Base-by-base conservation (phyloP, 1,284 basidiomycete species). In the Fomes fomentarius region DNA sequence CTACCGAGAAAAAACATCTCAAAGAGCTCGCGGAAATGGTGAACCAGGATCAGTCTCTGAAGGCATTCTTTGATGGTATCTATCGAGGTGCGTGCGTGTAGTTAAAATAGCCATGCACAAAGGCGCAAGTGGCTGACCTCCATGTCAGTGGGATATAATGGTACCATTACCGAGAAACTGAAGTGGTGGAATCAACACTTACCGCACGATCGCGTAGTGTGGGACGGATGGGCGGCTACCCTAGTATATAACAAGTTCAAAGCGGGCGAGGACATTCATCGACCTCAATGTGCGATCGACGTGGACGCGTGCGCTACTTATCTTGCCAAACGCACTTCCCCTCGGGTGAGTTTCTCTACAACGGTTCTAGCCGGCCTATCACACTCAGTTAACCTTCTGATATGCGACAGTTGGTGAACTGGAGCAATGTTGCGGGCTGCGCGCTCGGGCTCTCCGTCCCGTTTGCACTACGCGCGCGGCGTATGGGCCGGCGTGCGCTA, bases 391-490 rank as follows among this genome's bases (percentile, higher is more conserved):
- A 4, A 24, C 12, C 31, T 3, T 14, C 44, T 11, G 14, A 4
- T n/a, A 4, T 11, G 2, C 3, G 11, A 17, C n/a, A 49, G 47
- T 12, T 10, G 30, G 30, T 2, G 26, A 12, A 12, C 21, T 21
- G 14, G 11, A 19, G 38, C 38, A 9, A 39, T 21, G 10, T 10
- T 15, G 31, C n/a, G n/a, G n/a, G n/a, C n/a, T 9, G 34, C 17
- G 35, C 19, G 26, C 15, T 31, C 26, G 26, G 34, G n/a, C 14
- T 38, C 39, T 42, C 47, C 15, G 19, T 51, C 4, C 50, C 50
- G 17, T 19, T 51, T 10, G 34, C 25, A 15, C 44, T 51, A 21
- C 35, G 44, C 17, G 50, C 42, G n/a, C 41, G 50, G 25, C 44
- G 50, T 24, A 45, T 31, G 1, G 35, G 42, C 34, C 28, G 50